Base-by-base conservation (phyloP, 192 early-diverging fungal species). In the Pilaira anomala region DNA sequence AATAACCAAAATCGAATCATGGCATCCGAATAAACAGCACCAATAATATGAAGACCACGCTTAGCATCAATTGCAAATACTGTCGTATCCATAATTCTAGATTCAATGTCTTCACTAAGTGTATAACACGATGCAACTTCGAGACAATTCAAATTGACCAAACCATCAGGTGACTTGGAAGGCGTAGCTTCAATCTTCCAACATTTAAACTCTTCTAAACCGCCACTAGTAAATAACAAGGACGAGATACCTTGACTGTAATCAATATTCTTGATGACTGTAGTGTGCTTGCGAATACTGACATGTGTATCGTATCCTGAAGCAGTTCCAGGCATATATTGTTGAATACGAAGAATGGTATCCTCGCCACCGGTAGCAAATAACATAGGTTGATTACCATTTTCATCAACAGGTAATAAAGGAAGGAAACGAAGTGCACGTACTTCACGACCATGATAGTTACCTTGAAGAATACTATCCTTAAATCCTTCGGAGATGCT, bases 71-170 rank as follows among this genome's bases (percentile, higher is more conserved):
- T 42, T 3, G 53, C 42, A 51, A 80, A 74, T 0, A 86, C 77
- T 3, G 80, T 72, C 1, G 86, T 73, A 55, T 86, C 90, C 92
- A 94, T 94, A 54, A 94, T 87, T 3, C 92, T 72, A 6, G 84
- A 85, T 54, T 90, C 88, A 33, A 74, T 67, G 9, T 74, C 75
- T n/a, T 79, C 75, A 66, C 83, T 67, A 40, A 63, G 28, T 12
- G 2, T 21, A 7, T 83, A 79, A 49, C 83, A 82, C 7, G 26
- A 26, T 1, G 78, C 70, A 57, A 75, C 58, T 60, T 80, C 81
- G 0, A 84, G 21, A 46, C 85, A 86, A 28, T 71, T 66, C 8
- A 84, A 29, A 21, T 60, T 67, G 49, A 60, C 56, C 18, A 39
- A 45, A 51, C 8, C 42, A 3, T 36, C 33, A 3, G 55, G 56